Percentiles rank a stretch among this genome's conserved stretches.
Evolutionary conservation across 352 stramenopile genomes (phyloP).

Genomic region (Phytopythium litorale): DNA sequence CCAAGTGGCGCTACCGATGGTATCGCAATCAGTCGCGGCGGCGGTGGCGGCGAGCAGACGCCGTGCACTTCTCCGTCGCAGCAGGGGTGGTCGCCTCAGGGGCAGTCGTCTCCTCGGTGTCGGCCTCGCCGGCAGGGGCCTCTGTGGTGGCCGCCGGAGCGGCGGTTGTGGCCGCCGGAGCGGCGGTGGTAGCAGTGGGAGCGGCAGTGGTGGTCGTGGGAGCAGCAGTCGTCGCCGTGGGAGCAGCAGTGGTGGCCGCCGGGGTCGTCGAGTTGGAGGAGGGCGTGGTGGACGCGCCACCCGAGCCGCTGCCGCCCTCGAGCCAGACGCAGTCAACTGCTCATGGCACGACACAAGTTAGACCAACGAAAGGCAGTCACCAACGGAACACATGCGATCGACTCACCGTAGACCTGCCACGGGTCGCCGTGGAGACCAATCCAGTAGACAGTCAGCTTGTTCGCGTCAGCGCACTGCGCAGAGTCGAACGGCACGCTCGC

Average conservation of each 20-base stretch:
- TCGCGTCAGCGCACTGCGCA: constrained; percentile 32
- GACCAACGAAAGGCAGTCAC: not conserved
- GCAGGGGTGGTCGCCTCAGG: not conserved
- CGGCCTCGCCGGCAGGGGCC: not conserved
- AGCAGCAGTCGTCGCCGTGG: not conserved
- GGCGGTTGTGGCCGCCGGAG: constrained; percentile 3
- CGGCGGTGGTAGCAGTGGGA: not conserved
- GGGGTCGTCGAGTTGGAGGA: constrained; percentile 2
- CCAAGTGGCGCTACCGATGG: too few relatives aligned
- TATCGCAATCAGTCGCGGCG: not conserved
- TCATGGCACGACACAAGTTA: not conserved
- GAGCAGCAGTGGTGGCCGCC: not conserved
- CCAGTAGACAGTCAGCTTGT: constrained; percentile 56
- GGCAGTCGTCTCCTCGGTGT: not conserved
- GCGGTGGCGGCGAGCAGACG: not conserved
- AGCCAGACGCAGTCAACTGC: constrained; percentile 29
- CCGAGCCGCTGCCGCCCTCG: constrained; percentile 18
- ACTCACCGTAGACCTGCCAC: constrained; percentile 55
- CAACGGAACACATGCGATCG: not conserved
- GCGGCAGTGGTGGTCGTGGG: not conserved
- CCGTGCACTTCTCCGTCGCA: constrained; percentile 2
- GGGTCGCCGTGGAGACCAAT: constrained; percentile 39
- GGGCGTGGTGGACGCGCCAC: not conserved
- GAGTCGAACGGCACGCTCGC: constrained; percentile 40
- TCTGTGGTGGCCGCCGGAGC: constrained; percentile 5